Conservation (phyloP, 306 rosid species). For the Ormosia emarginata region DNA sequence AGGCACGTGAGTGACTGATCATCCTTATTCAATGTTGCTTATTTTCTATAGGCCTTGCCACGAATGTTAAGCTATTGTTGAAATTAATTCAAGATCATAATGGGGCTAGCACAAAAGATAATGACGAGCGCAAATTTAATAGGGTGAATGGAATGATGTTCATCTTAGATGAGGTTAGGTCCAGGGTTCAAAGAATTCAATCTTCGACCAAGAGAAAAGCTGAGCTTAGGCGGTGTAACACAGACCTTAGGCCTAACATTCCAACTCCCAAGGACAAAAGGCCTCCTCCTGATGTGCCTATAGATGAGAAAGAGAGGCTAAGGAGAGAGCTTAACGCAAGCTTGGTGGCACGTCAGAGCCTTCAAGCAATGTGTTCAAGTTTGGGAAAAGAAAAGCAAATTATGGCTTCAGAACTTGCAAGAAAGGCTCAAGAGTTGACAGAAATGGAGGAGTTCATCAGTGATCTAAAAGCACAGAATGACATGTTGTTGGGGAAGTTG, state of each 20-base stretch:
- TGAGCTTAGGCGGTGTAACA: constrained; percentile 73
- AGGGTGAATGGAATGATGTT: constrained; percentile 81
- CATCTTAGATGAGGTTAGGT: constrained; percentile 65
- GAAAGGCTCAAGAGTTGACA: constrained; percentile 67
- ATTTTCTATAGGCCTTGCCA: constrained; percentile 50
- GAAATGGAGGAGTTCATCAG: constrained; percentile 69
- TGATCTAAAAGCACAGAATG: constrained; percentile 73
- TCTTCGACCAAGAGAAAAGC: constrained; percentile 39
- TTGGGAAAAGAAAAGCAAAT: constrained; percentile 94
- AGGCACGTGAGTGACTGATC: not conserved
- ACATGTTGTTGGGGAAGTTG: constrained; percentile 57
- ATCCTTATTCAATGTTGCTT: not conserved
- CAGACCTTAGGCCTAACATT: constrained; percentile 55
- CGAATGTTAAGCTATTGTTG: constrained; percentile 62
- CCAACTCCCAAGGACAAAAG: constrained; percentile 57
- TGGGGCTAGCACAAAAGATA: constrained; percentile 51
- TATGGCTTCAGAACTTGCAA: constrained; percentile 80
- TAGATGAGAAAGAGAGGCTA: constrained; percentile 78
- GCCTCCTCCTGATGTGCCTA: constrained; percentile 31
- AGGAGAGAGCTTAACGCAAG: constrained; percentile 71
- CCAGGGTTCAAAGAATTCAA: constrained; percentile 61
- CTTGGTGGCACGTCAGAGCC: constrained; percentile 69
- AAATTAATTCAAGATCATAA: constrained; percentile 78
- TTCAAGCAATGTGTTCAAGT: constrained; percentile 83
- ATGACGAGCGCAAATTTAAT: constrained; percentile 51